Percentiles rank a stretch among this genome's conserved stretches.
Conservation (phyloP, 1,284 basidiomycete genomes). For the Tetrapyrgos nigripes region DNA sequence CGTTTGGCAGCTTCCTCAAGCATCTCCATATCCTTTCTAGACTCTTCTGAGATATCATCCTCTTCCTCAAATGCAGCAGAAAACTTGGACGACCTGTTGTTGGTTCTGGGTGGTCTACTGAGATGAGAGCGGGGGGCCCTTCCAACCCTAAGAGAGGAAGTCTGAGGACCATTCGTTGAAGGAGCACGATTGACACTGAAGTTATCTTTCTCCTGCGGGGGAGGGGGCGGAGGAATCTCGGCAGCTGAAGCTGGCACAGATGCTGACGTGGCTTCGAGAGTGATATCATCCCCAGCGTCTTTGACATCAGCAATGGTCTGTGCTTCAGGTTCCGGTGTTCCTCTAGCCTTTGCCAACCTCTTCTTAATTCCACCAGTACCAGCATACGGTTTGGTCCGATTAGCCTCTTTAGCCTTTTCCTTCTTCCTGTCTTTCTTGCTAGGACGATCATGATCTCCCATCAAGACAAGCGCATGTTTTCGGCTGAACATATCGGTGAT, state of each 20-base stretch:
- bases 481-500: conserved; percentile 71
- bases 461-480: conserved; percentile 64
- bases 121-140: conserved; percentile 60
- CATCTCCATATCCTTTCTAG: conserved; percentile 46
- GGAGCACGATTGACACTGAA: conserved; percentile 21
- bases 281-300: neutral
- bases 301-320: conserved; percentile 23
- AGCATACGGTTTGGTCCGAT: conserved; percentile 73
- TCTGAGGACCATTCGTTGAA: conserved; percentile 28
- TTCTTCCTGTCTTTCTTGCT: conserved; percentile 34
- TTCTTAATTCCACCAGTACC: conserved; percentile 79
- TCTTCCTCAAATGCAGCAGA: conserved; percentile 74
- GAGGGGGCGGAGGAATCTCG: conserved; percentile 29
- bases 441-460: conserved; percentile 55
- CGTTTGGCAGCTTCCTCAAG: conserved; percentile 60
- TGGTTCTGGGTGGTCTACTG: conserved; percentile 33
- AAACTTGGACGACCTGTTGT: conserved; percentile 54
- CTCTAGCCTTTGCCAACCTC: conserved; percentile 57
- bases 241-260: neutral
- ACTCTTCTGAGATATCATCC: conserved; percentile 52
- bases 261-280: neutral
- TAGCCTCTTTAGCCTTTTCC: conserved; percentile 36
- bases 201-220: conserved; percentile 27
- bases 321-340: conserved; percentile 27
- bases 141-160: conserved; percentile 70